Evolutionary conservation across 345 rosid genomes (phyloP), one percentile per base, ranked within the genome.

Genomic region (Eucalyptus guilfoylei): DNA sequence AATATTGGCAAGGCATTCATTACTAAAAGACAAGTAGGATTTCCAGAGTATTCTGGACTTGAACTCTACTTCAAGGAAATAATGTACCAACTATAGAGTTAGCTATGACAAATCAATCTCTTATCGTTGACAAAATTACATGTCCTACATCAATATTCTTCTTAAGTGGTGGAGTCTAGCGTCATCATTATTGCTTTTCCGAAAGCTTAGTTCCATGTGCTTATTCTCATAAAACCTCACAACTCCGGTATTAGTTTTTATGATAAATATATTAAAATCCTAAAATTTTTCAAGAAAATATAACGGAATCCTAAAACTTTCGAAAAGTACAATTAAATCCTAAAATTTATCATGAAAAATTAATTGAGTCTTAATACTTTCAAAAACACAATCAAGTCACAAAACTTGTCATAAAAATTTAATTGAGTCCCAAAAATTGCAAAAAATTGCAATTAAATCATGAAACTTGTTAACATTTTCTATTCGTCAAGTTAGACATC

Each of bases 401-500:
- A 55, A 55, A 55, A 55, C 1, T 55, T 55, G 28, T 55, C 10
- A 55, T 2, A 23, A 23, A 55, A 55, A 24, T 55, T 55, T 3
- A 55, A 55, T 55, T 23, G 6, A 55, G 0, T 55, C 2, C 11
- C 2, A 9, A 55, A 24, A 55, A 9, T 23, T 55, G 0, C 0
- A 9, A 23, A 21, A 55, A 23, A 55, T 14, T 58, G 14, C 14
- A 26, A 26, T 58, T 7, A 58, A 58, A 11, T 58, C 4, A 6
- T 58, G 1, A 58, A 58, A 58, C 4, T 58, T 58, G 14, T 58
- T 26, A 58, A 7, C 1, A 58, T 58, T 58, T 58, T 5, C 4
- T 3, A 24, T 58, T 11, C 5, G 14, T 26, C 14, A 58, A 58
- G 67, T 58, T 58, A 58, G 7, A 26, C 67, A 24, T 58, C 7